Evolutionary conservation across 768 basidiomycete species (phyloP), one percentile per base, ranked within the genome.

Genomic region (Lyophyllum atratum): DNA sequence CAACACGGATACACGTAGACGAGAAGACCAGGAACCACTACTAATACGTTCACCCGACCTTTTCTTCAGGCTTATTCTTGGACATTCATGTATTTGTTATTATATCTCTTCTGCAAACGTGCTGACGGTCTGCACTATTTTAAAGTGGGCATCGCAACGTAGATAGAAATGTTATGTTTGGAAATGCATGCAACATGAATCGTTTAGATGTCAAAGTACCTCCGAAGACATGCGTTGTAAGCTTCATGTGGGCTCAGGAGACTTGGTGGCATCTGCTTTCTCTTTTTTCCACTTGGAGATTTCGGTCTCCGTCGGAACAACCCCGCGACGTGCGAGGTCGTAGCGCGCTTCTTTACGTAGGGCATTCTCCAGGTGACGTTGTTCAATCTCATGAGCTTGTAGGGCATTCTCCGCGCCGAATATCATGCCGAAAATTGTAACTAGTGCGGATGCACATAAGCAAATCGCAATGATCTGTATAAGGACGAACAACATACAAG

Each of bases 301-400:
- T 59, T 90, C 92, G 9, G 89, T 85, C 70, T 95, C 93, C 7
- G 92, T 93, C 2, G 85, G 84, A 52, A 95, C 81, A 43, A 90
- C 75, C 24, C 93, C 93, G 58, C 83, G 83, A 37, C 84, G 80
- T 17, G 87, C 85, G 46, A 95, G 80, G 54, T 92, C 91, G 31
- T 87, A 75, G 40, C 89, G 79, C 10, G 93, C 93, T 68, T 90
- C 79, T 50, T 83, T 80, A 34, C 93, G 85, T 37, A 94, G 72
- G 14, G 78, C 72, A 59, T 87, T 85, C 68, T 95, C 92, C 54
- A 84, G 80, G 56, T 76, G 72, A 26, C 93, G 84, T 61, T 87
- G 78, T 45, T 78, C 72, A 43, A 78, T 78, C 73, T 94, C 91
- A 61, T 90, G 88, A 55, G 80, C 75, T 33, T 90, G 73, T 28